Percentiles rank a stretch among this genome's conserved stretches.
phyloP scores from a whole-genome alignment of 805 yeast genomes.

The Schwanniomyces occidentalis region DNA sequence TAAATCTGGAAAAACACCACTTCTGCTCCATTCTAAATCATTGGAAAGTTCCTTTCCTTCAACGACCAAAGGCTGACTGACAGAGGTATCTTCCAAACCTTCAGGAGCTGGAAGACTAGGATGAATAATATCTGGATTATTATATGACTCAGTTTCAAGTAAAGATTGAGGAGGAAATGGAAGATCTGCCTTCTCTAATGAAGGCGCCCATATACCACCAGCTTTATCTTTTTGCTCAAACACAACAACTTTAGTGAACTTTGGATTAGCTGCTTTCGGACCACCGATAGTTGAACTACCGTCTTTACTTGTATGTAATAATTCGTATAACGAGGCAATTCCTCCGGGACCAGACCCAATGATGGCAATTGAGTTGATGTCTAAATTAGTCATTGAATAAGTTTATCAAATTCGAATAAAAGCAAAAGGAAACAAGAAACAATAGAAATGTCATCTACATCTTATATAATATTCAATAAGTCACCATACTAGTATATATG shows the following conservation, averaged over 20 bases:
- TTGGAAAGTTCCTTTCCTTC: slow-evolving; percentile 8
- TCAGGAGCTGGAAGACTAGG: slow-evolving; percentile 15
- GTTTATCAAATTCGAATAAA: no score
- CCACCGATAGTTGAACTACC: slow-evolving; percentile 25
- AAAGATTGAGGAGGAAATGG: slow-evolving; percentile 30
- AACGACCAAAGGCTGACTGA: slow-evolving; percentile 14
- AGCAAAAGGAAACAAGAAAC: no score
- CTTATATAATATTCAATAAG: no score
- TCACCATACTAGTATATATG: no score
- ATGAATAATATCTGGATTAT: slow-evolving; percentile 33
- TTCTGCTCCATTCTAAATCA: slow-evolving; percentile 37
- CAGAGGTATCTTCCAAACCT: slow-evolving; percentile 18
- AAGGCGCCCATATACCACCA: slow-evolving; percentile 49
- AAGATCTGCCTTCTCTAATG: slow-evolving; percentile 19
- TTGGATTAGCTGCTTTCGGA: slow-evolving; percentile 15
- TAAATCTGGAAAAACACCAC: slow-evolving; percentile 38
- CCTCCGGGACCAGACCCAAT: slow-evolving; percentile 37
- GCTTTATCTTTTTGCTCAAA: slow-evolving; percentile 43
- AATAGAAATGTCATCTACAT: no score
- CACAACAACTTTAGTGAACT: slow-evolving; percentile 36
- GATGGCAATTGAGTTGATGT: slow-evolving; percentile 23
- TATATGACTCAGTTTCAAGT: slow-evolving; percentile 28
- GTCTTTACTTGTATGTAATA: slow-evolving; percentile 27
- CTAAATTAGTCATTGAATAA: slow-evolving; percentile 3
- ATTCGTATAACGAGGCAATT: slow-evolving; percentile 31